Conservation (phyloP, 148 eudicot genomes). For the Diospyros lotus region DNA sequence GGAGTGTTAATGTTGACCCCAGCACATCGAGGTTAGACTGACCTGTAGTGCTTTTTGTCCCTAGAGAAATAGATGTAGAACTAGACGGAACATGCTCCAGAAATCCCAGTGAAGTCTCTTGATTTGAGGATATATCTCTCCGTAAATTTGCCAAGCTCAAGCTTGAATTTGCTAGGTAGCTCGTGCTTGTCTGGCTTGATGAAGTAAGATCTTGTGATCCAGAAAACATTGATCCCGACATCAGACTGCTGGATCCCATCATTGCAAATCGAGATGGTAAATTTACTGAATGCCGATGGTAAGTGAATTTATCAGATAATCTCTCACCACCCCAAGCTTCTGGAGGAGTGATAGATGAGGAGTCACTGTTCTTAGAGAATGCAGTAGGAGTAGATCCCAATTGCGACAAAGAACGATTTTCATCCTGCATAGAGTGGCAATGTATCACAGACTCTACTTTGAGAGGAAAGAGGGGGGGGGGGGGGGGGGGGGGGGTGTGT, state of each 20-base stretch:
- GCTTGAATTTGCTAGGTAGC: constrained; percentile 40
- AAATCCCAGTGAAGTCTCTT: constrained; percentile 44
- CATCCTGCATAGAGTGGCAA: constrained; percentile 53
- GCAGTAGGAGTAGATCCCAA: constrained; percentile 41
- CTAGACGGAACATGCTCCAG: constrained; percentile 62
- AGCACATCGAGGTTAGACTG: constrained; percentile 46
- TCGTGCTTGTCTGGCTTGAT: constrained; percentile 39
- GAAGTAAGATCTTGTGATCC: constrained; percentile 56
- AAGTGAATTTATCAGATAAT: constrained; percentile 53
- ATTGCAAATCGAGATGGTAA: constrained; percentile 60
- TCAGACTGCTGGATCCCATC: constrained; percentile 41
- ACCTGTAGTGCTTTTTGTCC: constrained; percentile 37
- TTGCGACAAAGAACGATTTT: constrained; percentile 35
- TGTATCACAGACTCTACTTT: constrained; percentile 2
- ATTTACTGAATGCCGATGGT: constrained; percentile 42
- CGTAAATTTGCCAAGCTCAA: constrained; percentile 38
- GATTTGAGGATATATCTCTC: constrained; percentile 41
- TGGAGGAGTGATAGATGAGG: constrained; percentile 80
- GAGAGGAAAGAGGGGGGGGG: background rate
- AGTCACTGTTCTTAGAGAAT: constrained; percentile 50
- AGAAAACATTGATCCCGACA: constrained; percentile 44
- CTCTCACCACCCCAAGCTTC: constrained; percentile 96
- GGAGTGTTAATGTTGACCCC: constrained; percentile 47
- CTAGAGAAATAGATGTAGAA: constrained; percentile 41
- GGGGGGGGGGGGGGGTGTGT: background rate